Evolutionary conservation across 202 grass and related monocot genomes (phyloP).

Genomic region (Panicum virgatum): DNA sequence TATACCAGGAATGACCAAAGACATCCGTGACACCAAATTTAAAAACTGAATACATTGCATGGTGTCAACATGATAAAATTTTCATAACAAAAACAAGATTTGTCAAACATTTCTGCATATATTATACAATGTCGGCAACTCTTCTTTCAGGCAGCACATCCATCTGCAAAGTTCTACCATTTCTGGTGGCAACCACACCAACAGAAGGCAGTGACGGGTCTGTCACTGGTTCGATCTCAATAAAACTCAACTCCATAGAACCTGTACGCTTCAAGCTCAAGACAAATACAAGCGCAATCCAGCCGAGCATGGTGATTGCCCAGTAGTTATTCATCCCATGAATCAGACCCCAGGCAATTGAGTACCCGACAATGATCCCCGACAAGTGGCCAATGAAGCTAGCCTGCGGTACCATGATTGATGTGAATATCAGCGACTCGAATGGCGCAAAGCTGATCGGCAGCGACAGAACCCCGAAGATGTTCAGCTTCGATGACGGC

Average conservation of each 20-base stretch:
- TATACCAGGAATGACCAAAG: not conserved
- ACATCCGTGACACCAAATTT: slow-evolving; percentile 1
- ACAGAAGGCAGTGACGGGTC: slow-evolving; percentile 65
- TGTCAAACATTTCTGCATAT: not conserved
- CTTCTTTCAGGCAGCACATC: slow-evolving; percentile 58
- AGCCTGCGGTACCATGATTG: slow-evolving; percentile 96
- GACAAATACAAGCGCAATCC: slow-evolving; percentile 73
- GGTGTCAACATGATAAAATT: slow-evolving; percentile 26
- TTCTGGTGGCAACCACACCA: slow-evolving; percentile 58
- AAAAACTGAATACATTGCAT: slow-evolving; percentile 23
- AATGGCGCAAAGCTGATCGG: slow-evolving; percentile 97
- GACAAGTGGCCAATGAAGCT: slow-evolving; percentile 95
- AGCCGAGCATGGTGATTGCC: slow-evolving; percentile 81
- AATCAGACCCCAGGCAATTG: slow-evolving; percentile 87
- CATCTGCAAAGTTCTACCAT: slow-evolving; percentile 60
- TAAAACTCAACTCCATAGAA: slow-evolving; percentile 69
- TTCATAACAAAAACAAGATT: slow-evolving; percentile 22
- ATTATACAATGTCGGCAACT: slow-evolving; percentile 68
- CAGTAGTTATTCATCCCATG: slow-evolving; percentile 99
- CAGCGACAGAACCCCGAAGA: slow-evolving; percentile 87
- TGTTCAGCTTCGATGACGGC: slow-evolving; percentile 80
- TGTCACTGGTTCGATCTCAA: slow-evolving; percentile 76
- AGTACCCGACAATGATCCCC: slow-evolving; percentile 82
- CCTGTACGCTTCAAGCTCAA: slow-evolving; percentile 85
- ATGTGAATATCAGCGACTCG: slow-evolving; percentile 94